A percentile compares a stretch with the other conserved stretches of the same genome.
Evolutionary conservation across 495 filamentous ascomycete species (phyloP).

Genomic region (Cladorrhinum samala): DNA sequence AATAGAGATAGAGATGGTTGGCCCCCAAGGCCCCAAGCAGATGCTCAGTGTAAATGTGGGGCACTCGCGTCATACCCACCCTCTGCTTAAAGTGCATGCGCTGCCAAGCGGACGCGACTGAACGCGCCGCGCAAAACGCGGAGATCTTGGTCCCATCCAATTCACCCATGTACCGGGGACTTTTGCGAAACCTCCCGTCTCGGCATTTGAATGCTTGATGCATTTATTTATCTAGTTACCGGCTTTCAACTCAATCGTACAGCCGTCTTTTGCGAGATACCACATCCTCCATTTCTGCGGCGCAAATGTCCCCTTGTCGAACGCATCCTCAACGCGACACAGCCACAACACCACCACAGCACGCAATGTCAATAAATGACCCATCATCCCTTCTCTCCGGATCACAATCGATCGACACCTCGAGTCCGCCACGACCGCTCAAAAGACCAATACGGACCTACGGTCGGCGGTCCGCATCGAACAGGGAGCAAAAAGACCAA

Average conservation of each 20-base stretch:
- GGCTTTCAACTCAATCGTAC: too few relatives aligned
- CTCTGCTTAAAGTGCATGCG: not conserved
- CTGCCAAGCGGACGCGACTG: slow-evolving; percentile 3
- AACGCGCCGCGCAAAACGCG: not conserved
- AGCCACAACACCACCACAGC: not conserved
- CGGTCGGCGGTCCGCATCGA: slow-evolving; percentile 28
- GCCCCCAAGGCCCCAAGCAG: too few relatives aligned
- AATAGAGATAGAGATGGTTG: not conserved
- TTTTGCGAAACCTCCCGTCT: not conserved
- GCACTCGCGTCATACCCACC: slow-evolving; percentile 21
- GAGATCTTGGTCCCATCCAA: not conserved
- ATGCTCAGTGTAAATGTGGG: not conserved
- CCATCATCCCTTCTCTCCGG: not conserved
- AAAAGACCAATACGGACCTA: slow-evolving; percentile 42
- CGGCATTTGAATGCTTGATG: not conserved
- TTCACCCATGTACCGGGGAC: not conserved
- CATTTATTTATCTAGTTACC: too few relatives aligned
- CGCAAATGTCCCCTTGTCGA: too few relatives aligned
- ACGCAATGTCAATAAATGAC: not conserved
- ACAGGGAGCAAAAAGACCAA: slow-evolving; percentile 13
- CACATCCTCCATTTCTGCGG: too few relatives aligned
- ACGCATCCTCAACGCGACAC: not conserved
- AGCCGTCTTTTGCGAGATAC: too few relatives aligned
- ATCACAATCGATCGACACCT: not conserved
- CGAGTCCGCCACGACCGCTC: slow-evolving; percentile 2